Evolutionary conservation across 495 filamentous ascomycete species (phyloP), one percentile per base, ranked within the genome.

Genomic region (Letharia lupina): DNA sequence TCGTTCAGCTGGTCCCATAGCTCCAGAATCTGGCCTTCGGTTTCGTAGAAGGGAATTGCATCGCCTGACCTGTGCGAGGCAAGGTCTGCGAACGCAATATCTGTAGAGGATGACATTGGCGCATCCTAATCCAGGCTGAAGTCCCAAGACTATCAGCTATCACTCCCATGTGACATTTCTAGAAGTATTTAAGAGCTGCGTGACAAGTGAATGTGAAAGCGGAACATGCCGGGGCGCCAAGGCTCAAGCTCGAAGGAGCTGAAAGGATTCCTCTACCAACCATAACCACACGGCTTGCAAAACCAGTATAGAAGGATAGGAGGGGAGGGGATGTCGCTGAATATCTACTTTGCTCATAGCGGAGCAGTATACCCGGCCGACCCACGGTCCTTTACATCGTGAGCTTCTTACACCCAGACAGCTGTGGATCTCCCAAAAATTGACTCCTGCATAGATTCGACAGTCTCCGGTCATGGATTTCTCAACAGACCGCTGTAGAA

Each of bases 311-410:
- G 56, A 56, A 56, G 63, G 33, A 18, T 70, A 77, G 72, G 65
- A 48, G 77, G 73, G 75, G 74, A 75, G 76, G 77, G 74, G 70
- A 91, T 92, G 84, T 87, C 87, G 77, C 79, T 90, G 74, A 84
- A 91, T 76, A 85, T 96, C 76, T 89, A 89, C 76, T 84, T 94
- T 67, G 92, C 90, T 80, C 91, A 94, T 80, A 89, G 88, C 71
- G 92, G 92, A 80, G 86, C 91, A 80, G 87, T 87, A 78, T 82
- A 92, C 73, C 80, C 83, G 70, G 80, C 88, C 68, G 89, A 95
- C 76, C 82, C 84, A 35, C 81, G 83, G 60, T 82, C 84, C 59
- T 86, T 91, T 74, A 75, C 83, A 65, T 87, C 86, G 89, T 92
- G 80, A 73, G 86, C 81, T 63, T 62, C 52, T 18, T 50, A 13